These are phyloP conservation scores for Posidonia australis DNA, from an alignment of 106 monocot species.

Conservation along the genomic window DNA sequence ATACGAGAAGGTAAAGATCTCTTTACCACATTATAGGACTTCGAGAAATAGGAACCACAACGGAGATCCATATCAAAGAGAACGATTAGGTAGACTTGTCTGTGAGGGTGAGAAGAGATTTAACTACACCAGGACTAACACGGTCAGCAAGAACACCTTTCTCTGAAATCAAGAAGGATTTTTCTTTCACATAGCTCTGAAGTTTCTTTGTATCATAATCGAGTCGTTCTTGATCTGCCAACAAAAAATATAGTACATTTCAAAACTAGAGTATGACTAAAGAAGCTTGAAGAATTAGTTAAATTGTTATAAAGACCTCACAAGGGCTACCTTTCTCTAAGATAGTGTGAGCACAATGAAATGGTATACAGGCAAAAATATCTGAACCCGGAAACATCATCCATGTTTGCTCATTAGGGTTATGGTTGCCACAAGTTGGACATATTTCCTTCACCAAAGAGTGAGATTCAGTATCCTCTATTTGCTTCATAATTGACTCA, in stretches of 20 bases:
- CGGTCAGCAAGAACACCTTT: conserved; percentile 68
- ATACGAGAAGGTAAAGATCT: too few species aligned
- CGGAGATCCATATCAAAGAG: not conserved
- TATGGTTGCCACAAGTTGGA: conserved; percentile 73
- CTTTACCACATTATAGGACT: too few species aligned
- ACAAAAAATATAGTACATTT: conserved; percentile 6
- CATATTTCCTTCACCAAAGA: conserved; percentile 79
- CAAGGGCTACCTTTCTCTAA: conserved; percentile 60
- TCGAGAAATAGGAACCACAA: too few species aligned
- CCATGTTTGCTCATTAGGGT: conserved; percentile 69
- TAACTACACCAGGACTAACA: conserved; percentile 54
- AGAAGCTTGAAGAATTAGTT: not conserved
- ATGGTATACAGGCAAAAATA: conserved; percentile 66
- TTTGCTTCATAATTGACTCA: conserved; percentile 64
- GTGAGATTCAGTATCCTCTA: conserved; percentile 34
- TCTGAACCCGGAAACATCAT: conserved; percentile 89
- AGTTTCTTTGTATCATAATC: conserved; percentile 72
- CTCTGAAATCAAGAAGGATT: conserved; percentile 68
- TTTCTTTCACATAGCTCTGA: conserved; percentile 82
- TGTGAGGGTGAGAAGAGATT: conserved; percentile 59
- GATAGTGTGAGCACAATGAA: conserved; percentile 73
- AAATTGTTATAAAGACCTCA: not conserved
- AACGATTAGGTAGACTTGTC: conserved; percentile 28
- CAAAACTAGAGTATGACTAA: not conserved
- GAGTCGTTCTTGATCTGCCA: conserved; percentile 67